These are phyloP conservation scores for Mycena pura DNA, from an alignment of 768 basidiomycete species.

Conservation along the genomic window DNA sequence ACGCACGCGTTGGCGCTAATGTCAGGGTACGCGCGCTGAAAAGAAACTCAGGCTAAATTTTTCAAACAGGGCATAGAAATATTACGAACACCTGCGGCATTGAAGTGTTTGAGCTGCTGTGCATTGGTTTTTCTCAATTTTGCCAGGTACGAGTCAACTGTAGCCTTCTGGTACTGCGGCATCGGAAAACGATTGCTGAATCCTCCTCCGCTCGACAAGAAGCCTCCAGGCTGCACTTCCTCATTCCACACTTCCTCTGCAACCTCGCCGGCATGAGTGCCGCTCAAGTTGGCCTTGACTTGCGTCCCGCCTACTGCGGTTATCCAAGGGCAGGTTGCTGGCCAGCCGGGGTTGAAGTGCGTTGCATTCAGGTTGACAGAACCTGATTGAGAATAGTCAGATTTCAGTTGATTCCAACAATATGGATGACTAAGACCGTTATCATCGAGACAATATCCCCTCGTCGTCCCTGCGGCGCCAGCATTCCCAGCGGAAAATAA, in stretches of 20 bases:
- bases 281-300: constrained; percentile 40
- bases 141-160: constrained; percentile 37
- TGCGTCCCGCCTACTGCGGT: constrained; percentile 56
- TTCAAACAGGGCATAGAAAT: background rate
- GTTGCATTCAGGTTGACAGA: constrained; percentile 41
- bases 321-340: constrained; percentile 50
- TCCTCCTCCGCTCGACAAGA: constrained; percentile 44
- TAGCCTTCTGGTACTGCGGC: constrained; percentile 46
- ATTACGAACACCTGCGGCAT: constrained; percentile 38
- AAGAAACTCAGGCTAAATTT: background rate
- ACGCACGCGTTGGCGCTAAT: constrained; percentile 44
- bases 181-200: constrained; percentile 46
- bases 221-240: constrained; percentile 38
- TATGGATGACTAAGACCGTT: constrained; percentile 33
- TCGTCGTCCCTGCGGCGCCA: constrained; percentile 46
- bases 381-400: constrained; percentile 29
- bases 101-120: constrained; percentile 28
- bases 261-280: constrained; percentile 28
- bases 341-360: constrained; percentile 55
- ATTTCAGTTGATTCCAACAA: background rate
- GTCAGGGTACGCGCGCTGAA: constrained; percentile 42
- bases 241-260: constrained; percentile 41
- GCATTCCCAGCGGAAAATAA: constrained; percentile 49
- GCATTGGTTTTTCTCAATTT: constrained; percentile 39
- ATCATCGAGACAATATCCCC: constrained; percentile 45